Base-by-base conservation (phyloP, 2,329 filamentous ascomycete genomes). In the Geoglossum cookeanum region DNA sequence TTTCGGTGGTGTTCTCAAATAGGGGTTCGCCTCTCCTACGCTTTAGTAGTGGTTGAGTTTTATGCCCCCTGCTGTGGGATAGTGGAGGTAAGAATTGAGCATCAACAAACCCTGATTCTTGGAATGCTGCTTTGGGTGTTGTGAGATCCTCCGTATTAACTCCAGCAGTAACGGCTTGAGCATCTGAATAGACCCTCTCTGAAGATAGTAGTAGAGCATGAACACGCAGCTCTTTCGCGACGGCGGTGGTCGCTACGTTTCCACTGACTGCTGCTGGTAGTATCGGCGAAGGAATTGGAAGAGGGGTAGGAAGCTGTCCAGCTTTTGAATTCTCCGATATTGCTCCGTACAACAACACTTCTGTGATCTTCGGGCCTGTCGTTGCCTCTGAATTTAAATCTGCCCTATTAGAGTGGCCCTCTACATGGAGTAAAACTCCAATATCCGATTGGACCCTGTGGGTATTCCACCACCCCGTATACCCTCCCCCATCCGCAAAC, bases 1-100 rank as follows among this genome's bases (percentile, higher is more conserved):
- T 69, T 52, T 72, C 67, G 1, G 68, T 67, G 3, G 74, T 74
- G 62, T 73, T 70, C 53, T 76, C 72, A 55, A 77, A 75, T 3
- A 75, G 64, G 37, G 72, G 68, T 5, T 63, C 64, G 13, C 69
- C 63, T 27, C 67, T 69, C 56, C 70, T 72, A 15, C 72, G 68
- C 61, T 74, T 76, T 9, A 66, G 64, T 37, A 32, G 15, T 1
- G 49, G 29, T 13, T 33, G 39, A 15, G 13, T 15, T 11, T 15
- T 15, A 42, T 42, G 49, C n/a, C 15, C 17, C 8, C 1, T 17
- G 15, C 3, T 11, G 4, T 53, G 30, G 49, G 37, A 37, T 13
- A 53, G 30, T n/a, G 49, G 49, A 2, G 49, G 49, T 32, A 53
- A n/a, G 30, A 53, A 53, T 17, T 35, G 49, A 11, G 30, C 49